Base-by-base conservation (phyloP, 176 grass and related monocot species). In the Aegilops bicornis region DNA sequence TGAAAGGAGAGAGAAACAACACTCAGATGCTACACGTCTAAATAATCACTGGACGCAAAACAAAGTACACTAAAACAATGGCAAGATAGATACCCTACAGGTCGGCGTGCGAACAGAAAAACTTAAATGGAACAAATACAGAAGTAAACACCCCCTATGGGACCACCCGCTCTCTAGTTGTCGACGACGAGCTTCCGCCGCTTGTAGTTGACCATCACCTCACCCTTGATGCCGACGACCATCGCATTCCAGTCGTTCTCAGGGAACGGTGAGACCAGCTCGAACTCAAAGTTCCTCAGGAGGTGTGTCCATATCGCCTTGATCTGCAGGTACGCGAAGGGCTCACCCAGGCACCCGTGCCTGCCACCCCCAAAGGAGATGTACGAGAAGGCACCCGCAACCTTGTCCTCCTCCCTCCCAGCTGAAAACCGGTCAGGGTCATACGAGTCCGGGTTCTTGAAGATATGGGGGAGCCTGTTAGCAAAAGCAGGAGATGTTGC, bases 251-350 rank as follows among this genome's bases (percentile, higher is more conserved):
- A 96, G 62, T 99, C 36, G 8, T 79, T 99, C 79, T 99, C 94
- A 0, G 97, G 97, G 86, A 99, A 99, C 0, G 97, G 97, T 0
- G 97, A 99, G 19, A 94, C 86, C 65, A 99, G 77, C 85, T 99
- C 94, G 0, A 99, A 94, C 89, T 99, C 97, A 10, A 99, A 99
- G 90, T 99, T 99, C 52, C 97, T 91, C 71, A 99, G 87, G 33
- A 99, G 84, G 86, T 93, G 94, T 0, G 92, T 94, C 97, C 97
- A 99, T 33, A 99, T 91, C 0, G 94, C 90, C 97, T 99, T 99
- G 84, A 99, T 99, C 89, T 99, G 94, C 62, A 99, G 79, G 84
- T 96, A 99, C 0, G 97, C 94, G 0, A 99, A 99, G 14, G 97
- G 94, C 83, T 99, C 97, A 0, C 97, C 97, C 0, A 99, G 94